These are phyloP conservation scores for Hura crepitans DNA, from an alignment of 441 rosid genomes.

Conservation along the genomic window DNA sequence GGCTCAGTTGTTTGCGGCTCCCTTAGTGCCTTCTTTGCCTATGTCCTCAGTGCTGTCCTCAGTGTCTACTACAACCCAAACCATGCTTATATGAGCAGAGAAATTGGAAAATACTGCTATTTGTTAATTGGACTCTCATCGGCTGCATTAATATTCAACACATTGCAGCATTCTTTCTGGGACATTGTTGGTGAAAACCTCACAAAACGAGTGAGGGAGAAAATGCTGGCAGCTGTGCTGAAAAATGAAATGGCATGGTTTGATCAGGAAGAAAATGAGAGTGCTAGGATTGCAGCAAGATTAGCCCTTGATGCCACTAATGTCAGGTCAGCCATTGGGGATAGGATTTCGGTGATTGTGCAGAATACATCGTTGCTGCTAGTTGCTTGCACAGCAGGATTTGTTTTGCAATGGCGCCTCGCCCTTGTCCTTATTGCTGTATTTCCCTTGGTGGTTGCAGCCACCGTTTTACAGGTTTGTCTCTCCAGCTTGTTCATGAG, in stretches of 20 bases:
- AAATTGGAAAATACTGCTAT: constrained; percentile 86
- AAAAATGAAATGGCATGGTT: constrained; percentile 99
- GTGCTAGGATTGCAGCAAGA: constrained; percentile 88
- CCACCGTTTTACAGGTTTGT: constrained; percentile 90
- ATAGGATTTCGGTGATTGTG: constrained; percentile 84
- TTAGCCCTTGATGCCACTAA: constrained; percentile 93
- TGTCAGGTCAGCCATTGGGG: constrained; percentile 96
- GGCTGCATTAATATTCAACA: constrained; percentile 79
- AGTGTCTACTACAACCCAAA: constrained; percentile 79
- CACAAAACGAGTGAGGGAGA: constrained; percentile 92
- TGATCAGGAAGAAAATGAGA: constrained; percentile 94
- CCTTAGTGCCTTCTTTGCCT: constrained; percentile 94
- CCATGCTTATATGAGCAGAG: constrained; percentile 73
- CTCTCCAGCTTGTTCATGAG: constrained; percentile 17
- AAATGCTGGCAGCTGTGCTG: constrained; percentile 85
- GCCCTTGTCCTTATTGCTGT: constrained; percentile 93
- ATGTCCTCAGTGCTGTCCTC: constrained; percentile 86
- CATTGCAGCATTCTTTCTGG: constrained; percentile 94
- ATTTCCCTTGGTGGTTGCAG: constrained; percentile 93
- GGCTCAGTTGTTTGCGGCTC: constrained; percentile 92
- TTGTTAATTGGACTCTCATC: constrained; percentile 88
- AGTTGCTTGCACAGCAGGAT: constrained; percentile 94
- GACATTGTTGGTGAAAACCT: constrained; percentile 97
- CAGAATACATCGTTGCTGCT: constrained; percentile 92
- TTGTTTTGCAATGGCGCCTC: constrained; percentile 97